Evolutionary conservation across 352 stramenopile species (phyloP).

Genomic region (Globisporangium orthogonon): DNA sequence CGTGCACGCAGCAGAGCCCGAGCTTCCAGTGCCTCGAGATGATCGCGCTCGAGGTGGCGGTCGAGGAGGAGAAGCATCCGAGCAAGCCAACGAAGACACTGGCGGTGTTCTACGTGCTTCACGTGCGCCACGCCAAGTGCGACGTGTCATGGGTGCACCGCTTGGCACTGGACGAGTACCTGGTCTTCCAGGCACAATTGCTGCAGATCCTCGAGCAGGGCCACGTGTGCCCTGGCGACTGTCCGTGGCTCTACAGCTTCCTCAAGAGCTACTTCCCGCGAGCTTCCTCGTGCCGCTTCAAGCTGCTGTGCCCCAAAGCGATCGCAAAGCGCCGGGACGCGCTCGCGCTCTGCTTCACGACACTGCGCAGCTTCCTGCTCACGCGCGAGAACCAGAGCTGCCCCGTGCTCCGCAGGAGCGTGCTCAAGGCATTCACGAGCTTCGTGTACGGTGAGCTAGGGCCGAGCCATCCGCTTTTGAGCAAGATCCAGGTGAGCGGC

Average conservation of each 20-base stretch:
- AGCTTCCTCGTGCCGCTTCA: slow-evolving; percentile 3
- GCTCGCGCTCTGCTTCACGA: slow-evolving; percentile 24
- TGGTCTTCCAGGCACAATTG: slow-evolving; percentile 26
- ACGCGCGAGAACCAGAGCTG: slow-evolving; percentile 33
- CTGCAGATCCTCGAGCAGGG: slow-evolving; percentile 23
- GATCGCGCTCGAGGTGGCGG: slow-evolving; percentile 5
- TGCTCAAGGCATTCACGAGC: too few relatives aligned
- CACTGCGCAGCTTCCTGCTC: slow-evolving; percentile 29
- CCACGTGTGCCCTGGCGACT: slow-evolving; percentile 34
- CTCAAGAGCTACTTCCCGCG: not conserved
- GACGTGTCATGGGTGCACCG: slow-evolving; percentile 8
- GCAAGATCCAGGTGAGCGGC: too few relatives aligned
- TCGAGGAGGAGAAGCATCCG: slow-evolving; percentile 8
- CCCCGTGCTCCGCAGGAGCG: slow-evolving; percentile 5
- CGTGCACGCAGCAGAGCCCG: slow-evolving; percentile 4
- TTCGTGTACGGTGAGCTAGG: slow-evolving; percentile 16
- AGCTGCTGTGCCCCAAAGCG: not conserved
- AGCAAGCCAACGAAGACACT: not conserved
- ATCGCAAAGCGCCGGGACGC: slow-evolving; percentile 14
- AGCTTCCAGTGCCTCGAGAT: slow-evolving; percentile 12
- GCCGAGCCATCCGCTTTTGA: not conserved
- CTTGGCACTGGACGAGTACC: slow-evolving; percentile 16
- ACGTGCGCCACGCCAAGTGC: slow-evolving; percentile 6
- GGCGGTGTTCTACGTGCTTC: slow-evolving; percentile 8
- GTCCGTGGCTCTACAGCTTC: slow-evolving; percentile 27